Evolutionary conservation across 306 rosid genomes (phyloP), one percentile per base, ranked within the genome.

Genomic region (Carpinus viminea): DNA sequence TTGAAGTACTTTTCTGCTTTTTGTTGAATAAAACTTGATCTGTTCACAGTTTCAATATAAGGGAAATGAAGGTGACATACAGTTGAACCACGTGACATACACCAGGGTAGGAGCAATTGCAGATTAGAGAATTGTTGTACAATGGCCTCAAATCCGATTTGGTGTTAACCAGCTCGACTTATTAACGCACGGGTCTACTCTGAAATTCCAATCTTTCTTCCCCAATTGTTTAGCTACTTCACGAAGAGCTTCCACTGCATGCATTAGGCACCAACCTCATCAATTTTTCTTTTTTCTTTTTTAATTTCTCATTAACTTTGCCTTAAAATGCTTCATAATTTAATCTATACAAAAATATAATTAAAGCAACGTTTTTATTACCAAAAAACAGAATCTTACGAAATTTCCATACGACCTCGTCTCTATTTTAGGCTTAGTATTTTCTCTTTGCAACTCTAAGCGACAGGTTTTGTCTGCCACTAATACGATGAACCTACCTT

Each of bases 41-140:
- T 41, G 45, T 41, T 41, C 45, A 5, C 45, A 48, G 11, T 2
- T 11, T 9, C 15, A 10, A 9, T 47, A 47, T 15, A 64, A 31
- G 3, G 21, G 4, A 34, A 64, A 15, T 5, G 36, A 70, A 21
- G 54, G 12, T 6, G 26, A 12, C 60, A 0, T 78, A 78, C 82
- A 74, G 26, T 70, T 20, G 43, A 15, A 18, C 45, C 24, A 78
- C 82, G 47, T 82, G 85, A 28, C 82, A 82, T 7, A 28, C 16
- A 2, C 72, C 75, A 20, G 16, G 50, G 28, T 11, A 16, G 55
- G 47, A 72, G 55, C 82, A 82, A 76, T 57, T 77, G 76, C 82
- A 82, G 9, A 41, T 8, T 78, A 77, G 50, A 12, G 79, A 72
- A 72, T 77, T 82, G 75, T 73, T 56, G 82, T 65, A 82, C 1